Evolutionary conservation across 78 protist genomes (phyloP), one percentile per base, ranked within the genome.

Genomic region (Chrysochromulina parva): DNA sequence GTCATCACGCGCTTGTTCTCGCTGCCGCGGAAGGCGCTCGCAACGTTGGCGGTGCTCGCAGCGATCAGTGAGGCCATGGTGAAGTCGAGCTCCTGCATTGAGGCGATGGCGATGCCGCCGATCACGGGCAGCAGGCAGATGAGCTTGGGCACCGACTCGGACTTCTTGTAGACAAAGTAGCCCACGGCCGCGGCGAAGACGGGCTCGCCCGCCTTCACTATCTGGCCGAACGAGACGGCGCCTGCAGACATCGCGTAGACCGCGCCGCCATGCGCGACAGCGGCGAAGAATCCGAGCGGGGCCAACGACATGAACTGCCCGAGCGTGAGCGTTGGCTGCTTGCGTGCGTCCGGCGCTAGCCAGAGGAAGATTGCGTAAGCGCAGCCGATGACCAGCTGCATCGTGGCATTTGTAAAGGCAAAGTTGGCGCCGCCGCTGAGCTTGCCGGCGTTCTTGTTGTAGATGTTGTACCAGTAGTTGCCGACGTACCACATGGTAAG

Each of bases 141-240:
- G 74, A 85, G 20, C 87, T 89, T 89, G 3, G 87, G 88, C 57
- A 0, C 4, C 26, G 73, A 58, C 11, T 58, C 26, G 28, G 24
- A 6, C n/a, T 5, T 24, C 48, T 50, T 62, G 86, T 78, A 78
- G 22, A 78, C 16, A 26, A 10, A 3, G 17, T 5, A 9, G 59
- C 92, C 92, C 5, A 89, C 7, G n/a, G 80, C 58, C 3, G 92
- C 92, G 6, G 92, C 92, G 52, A 89, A 89, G 3, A 76, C 92
- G 2, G 92, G 92, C 92, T 89, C 92, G 19, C 88, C 92, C 19
- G 92, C 92, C 92, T 89, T 89, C 82, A 89, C 82, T 48, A 89
- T 67, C 52, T 69, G 78, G 52, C 26, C 85, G 86, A 74, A 89
- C 58, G 92, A 89, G 28, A 89, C 92, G 57, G 92, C 92, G 54